Base-by-base conservation (phyloP, 495 filamentous ascomycete species). In the Penicillium pulvis region DNA sequence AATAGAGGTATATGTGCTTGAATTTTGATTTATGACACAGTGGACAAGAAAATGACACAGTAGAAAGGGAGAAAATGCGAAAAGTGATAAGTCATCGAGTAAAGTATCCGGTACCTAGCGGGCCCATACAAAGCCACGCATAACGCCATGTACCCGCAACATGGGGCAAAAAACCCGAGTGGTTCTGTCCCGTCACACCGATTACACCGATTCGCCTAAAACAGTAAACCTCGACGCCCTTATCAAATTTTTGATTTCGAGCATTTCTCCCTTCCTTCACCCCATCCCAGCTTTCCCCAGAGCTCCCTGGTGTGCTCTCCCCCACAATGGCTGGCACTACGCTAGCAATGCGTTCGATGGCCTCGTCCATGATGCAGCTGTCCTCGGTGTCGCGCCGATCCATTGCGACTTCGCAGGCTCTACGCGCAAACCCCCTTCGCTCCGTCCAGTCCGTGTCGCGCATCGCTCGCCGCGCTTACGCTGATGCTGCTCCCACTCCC, bases 191-290 rank as follows among this genome's bases (percentile, higher is more conserved):
- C 28, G 6, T 31, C 6, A 36, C 48, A 31, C 61, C 56, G 53
- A 60, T 48, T 62, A 76, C 75, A 78, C 75, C 75, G 75, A 71
- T 72, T 71, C 72, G 68, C 75, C 74, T 66, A 71, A 78, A 76
- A 67, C 66, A 78, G 75, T 65, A 68, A 56, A 61, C 56, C 46
- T 56, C 47, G 51, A 48, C 47, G 43, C 47, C 56, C 59, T 67
- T 67, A 63, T 62, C 59, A 60, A 64, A 51, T 63, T 71, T 69
- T 71, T 62, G 50, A 41, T 64, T 60, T 59, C 45, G 48, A 51
- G 45, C 44, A 62, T 60, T 56, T 53, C 43, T 53, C 58, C 51
- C 41, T 61, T 53, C 39, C 52, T 20, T 56, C 55, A 36, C 60
- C 58, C 50, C 62, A 51, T 64, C 33, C 52, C 56, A 53, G 46